Evolutionary conservation across 2,329 filamentous ascomycete species (phyloP).

Genomic region (Rhinocladiella mackenziei): DNA sequence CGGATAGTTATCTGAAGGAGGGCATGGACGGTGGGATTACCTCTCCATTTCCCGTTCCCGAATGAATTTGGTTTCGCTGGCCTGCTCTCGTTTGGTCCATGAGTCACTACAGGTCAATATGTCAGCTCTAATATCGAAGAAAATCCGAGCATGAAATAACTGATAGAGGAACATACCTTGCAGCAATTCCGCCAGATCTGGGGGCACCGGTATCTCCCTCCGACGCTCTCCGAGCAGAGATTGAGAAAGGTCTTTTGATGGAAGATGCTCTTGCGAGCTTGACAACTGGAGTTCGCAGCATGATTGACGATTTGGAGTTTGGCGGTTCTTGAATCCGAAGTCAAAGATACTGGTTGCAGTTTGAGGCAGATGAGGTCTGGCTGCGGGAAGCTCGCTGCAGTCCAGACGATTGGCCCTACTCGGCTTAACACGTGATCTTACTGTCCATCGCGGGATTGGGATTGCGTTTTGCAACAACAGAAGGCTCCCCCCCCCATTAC

Average conservation of each 20-base stretch:
- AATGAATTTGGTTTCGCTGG: conserved; percentile 80
- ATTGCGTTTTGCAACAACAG: too few species aligned
- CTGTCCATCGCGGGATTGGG: too few species aligned
- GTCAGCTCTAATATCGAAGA: conserved; percentile 5
- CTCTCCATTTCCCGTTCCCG: conserved; percentile 85
- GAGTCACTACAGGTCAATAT: conserved; percentile 61
- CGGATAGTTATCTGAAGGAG: not conserved
- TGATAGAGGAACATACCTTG: conserved; percentile 35
- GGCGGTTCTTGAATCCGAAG: not conserved
- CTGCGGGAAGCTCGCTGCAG: conserved; percentile 19
- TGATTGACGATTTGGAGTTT: conserved; percentile 39
- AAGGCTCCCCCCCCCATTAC: too few species aligned
- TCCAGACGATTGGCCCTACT: too few species aligned
- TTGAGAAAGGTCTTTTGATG: conserved; percentile 57
- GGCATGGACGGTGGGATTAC: conserved; percentile 37
- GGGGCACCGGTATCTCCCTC: conserved; percentile 65
- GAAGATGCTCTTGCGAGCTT: conserved; percentile 54
- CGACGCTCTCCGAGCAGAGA: conserved; percentile 59
- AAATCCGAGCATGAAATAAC: not conserved
- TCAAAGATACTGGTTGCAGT: not conserved
- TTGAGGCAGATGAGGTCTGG: conserved; percentile 12
- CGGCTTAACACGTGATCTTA: too few species aligned
- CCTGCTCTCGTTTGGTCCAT: conserved; percentile 88
- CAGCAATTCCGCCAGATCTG: conserved; percentile 35
- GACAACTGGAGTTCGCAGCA: conserved; percentile 64